Conservation (phyloP, 768 basidiomycete genomes). For the Amanita brunnescens region DNA sequence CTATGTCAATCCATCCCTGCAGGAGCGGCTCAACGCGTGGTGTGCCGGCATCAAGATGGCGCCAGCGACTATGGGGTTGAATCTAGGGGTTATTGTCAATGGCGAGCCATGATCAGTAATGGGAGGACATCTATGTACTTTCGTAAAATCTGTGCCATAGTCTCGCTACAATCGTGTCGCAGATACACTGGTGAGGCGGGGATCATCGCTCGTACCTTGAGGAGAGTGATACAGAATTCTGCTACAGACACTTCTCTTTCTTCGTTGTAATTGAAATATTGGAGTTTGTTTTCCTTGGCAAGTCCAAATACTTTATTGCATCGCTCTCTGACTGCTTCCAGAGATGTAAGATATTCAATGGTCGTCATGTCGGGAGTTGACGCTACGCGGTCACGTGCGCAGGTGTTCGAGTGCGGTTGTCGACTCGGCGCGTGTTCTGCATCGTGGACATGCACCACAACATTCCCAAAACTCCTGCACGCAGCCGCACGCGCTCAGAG, state of each 20-base stretch:
- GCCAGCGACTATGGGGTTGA: constrained; percentile 83
- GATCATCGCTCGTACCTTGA: constrained; percentile 45
- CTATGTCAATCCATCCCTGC: constrained; percentile 43
- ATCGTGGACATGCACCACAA: not conserved
- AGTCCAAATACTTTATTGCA: constrained; percentile 74
- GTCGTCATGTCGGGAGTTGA: constrained; percentile 14
- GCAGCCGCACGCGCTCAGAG: constrained; percentile 38
- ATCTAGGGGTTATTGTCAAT: constrained; percentile 44
- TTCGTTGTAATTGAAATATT: constrained; percentile 83
- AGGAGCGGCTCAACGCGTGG: constrained; percentile 58
- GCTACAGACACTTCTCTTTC: constrained; percentile 64
- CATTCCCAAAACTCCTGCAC: constrained; percentile 41
- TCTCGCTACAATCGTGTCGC: constrained; percentile 44
- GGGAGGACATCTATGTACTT: constrained; percentile 35
- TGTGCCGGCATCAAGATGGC: constrained; percentile 69
- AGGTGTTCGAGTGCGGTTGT: not conserved
- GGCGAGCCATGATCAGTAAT: not conserved
- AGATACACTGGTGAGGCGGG: not conserved
- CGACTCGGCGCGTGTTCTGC: not conserved
- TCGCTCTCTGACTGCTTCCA: constrained; percentile 85
- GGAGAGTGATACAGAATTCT: constrained; percentile 67
- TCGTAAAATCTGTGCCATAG: constrained; percentile 59
- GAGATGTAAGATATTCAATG: constrained; percentile 69
- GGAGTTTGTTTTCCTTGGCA: constrained; percentile 61
- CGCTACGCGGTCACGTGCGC: constrained; percentile 2